Evolutionary conservation across 2,329 filamentous ascomycete genomes (phyloP), one percentile per base, ranked within the genome.

Genomic region (Torrubiella hemipterigena): DNA sequence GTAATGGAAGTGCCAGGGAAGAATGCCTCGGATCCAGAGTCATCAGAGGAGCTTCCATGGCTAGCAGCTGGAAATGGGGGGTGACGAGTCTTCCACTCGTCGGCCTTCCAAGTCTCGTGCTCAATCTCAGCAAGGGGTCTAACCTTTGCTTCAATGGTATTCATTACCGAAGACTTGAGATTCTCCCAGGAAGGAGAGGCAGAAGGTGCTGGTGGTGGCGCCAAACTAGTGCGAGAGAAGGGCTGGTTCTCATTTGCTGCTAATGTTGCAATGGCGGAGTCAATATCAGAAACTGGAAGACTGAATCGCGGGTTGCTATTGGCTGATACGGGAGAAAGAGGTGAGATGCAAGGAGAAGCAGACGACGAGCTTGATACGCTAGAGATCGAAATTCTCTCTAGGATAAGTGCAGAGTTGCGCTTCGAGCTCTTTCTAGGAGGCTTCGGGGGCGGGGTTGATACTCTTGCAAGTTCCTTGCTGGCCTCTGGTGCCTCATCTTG

Each of bases 1-100:
- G 55, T 56, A 13, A 50, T 44, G 7, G 42, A 41, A 2, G 55
- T 55, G 0, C 48, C 33, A 6, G 56, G 54, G 13, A 50, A 54
- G 10, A 55, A 46, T 5, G 52, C 55, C 4, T 61, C 59, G 1
- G 52, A 57, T 30, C 50, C 53, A 4, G 56, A 57, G 7, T 54
- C 54, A 1, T 59, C 55, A 2, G 54, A 55, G 3, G 53, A 55
- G 33, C 52, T 53, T 4, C 42, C 44, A 7, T 38, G 26, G 1
- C 27, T 18, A n/a, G 31, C 35, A 17, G 33, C 33, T 28, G 25
- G 29, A 10, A 23, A 18, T 19, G 31, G 20, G 8, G 31, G 3
- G 36, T 30, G 24, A 37, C n/a, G 42, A 39, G 28, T 39, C 26
- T 32, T 13, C 37, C 32, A 37, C 23, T 34, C 32, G 16, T 27